Percentiles rank a stretch among this genome's conserved stretches.
Evolutionary conservation across 495 filamentous ascomycete genomes (phyloP).

Genomic region (Lichina pygmaea): DNA sequence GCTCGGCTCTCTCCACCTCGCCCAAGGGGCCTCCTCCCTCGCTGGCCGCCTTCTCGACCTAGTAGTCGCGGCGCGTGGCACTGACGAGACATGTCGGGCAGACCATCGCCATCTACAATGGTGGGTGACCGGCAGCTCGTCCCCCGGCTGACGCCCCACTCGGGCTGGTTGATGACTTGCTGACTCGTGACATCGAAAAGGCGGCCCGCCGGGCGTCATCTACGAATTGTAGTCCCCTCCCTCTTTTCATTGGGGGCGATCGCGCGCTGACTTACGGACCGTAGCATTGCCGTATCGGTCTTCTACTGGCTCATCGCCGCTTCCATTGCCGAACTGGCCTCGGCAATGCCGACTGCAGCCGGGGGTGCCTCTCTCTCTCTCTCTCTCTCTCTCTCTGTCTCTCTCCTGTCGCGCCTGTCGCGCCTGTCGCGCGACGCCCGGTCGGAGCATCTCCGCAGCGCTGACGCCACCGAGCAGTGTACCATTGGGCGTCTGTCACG

Average conservation of each 20-base stretch:
- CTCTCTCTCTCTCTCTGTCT: neutral
- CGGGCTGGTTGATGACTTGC: neutral
- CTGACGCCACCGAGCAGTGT: slow-evolving; percentile 5
- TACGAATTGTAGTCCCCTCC: slow-evolving; percentile 9
- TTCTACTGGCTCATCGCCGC: slow-evolving; percentile 16
- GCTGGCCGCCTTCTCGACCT: neutral
- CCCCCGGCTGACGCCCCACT: neutral
- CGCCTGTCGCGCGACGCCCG: neutral
- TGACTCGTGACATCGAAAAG: slow-evolving; percentile 7
- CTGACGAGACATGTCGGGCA: neutral
- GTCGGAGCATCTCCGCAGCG: neutral
- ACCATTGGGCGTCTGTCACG: slow-evolving; percentile 17
- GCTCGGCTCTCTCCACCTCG: neutral
- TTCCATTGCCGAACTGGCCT: slow-evolving; percentile 18
- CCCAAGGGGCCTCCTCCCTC: neutral
- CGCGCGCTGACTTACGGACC: too few relatives aligned
- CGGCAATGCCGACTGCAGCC: slow-evolving; percentile 14
- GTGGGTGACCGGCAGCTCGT: neutral
- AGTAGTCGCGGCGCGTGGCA: neutral
- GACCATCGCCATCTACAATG: neutral
- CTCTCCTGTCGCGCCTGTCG: neutral
- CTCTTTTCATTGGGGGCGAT: neutral
- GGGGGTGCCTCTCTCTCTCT: slow-evolving; percentile 3
- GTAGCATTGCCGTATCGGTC: slow-evolving; percentile 10
- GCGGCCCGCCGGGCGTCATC: slow-evolving; percentile 13